Evolutionary conservation across 805 yeast species (phyloP), one percentile per base, ranked within the genome.

Genomic region (Starmera amethionina): DNA sequence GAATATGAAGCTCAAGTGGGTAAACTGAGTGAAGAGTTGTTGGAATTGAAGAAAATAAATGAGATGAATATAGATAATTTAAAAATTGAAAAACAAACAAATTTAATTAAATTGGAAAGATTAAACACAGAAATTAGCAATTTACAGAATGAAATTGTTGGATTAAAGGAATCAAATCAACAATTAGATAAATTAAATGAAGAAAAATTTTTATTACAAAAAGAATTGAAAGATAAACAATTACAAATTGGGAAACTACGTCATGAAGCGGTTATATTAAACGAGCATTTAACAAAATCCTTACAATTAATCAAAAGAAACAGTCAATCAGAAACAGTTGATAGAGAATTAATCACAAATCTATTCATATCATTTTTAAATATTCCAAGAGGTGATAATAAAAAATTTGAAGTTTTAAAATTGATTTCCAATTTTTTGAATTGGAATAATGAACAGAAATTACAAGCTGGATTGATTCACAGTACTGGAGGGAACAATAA

Each of bases 251-350:
- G 97, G 2, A 93, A 90, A 56, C 70, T 93, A 38, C 75, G 97
- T 40, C 97, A 90, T 58, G 98, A 93, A 59, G 90, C 95, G 2
- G 90, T 93, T 9, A 85, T 86, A 22, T 64, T 90, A 42, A 93
- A 93, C 58, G 98, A 93, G 56, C 97, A 93, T 62, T 64, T 93
- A 40, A 88, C 96, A n/a, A 90, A 93, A 54, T 95, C 97, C 1
- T 64, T 90, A 45, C 77, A 86, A 22, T 68, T 90, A 71, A 73
- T 93, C 43, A 86, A 88, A 51, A 80, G 80, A 54, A 83, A 81
- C 39, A 76, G 84, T 33, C 77, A 78, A 32, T 76, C 87, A 8
- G 84, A 80, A 38, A 72, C 81, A 8, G 87, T 90, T 2, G 97
- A 90, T 58, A 81, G 82, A 55, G 96, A 89, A 58, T 73, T 93